Evolutionary conservation across 345 rosid species (phyloP), one percentile per base, ranked within the genome.

Genomic region (Lepidium sativum): DNA sequence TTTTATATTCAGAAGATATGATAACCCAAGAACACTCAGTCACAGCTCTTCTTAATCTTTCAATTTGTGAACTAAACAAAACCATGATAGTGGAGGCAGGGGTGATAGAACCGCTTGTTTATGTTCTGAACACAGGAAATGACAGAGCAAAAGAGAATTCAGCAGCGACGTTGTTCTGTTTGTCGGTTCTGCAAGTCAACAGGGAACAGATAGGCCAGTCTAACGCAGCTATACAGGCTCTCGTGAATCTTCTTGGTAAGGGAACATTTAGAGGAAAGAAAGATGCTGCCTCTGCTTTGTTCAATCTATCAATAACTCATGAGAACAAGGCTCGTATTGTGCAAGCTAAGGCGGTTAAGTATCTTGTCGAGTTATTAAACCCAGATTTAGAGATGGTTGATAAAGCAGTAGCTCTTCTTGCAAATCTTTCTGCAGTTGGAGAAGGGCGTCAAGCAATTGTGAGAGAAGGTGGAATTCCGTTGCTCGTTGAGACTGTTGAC

Each of bases 281-380:
- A 71, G 99, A 94, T 52, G 96, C 99, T 8, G 86, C 90, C 0
- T 82, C 96, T 57, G 96, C 99, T 60, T 77, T 94, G 87, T 94
- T 87, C 69, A 90, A 83, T 76, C 83, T 94, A 43, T 90, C 97
- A 3, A 90, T 90, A 71, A 80, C 83, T 68, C 96, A 94, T n/a
- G 96, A 86, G 54, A 94, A 94, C 75, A 94, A 88, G 77, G 89
- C 83, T 67, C 92, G 97, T 12, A 88, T 90, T 37, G 84, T 94
- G 69, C 94, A 85, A 80, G 95, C 97, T n/a, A 96, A 95, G 65
- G 94, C 94, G 2, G 90, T 90, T 41, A 90, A 78, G 78, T 74
- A 78, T 81, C 95, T 94, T 58, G 83, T 94, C 34, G 79, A 80
- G 66, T 68, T 94, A 75, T 70, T 94, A 77, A 89, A 86, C 45